Conservation (phyloP, 78 protist genomes). For the Dictyostelium capitatum region DNA sequence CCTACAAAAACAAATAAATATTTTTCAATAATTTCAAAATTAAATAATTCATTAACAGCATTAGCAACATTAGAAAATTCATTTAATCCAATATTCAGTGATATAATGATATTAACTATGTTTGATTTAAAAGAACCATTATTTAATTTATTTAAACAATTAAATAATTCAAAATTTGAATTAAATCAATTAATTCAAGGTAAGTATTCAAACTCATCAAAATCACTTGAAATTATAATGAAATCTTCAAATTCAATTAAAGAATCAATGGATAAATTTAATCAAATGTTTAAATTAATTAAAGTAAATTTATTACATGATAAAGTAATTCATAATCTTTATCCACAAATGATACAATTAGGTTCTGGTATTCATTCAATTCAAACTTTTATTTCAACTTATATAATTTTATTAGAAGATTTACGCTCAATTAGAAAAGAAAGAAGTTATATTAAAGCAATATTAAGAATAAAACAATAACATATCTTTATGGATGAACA, state of each 20-base stretch:
- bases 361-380: conserved; percentile 52
- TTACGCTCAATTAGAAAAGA: background rate
- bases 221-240: background rate
- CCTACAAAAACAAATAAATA: background rate
- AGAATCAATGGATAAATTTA: background rate
- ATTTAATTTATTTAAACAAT: background rate
- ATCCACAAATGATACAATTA: conserved; percentile 72
- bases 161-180: background rate
- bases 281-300: background rate
- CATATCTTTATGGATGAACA: no score
- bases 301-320: conserved; percentile 13
- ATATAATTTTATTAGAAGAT: background rate
- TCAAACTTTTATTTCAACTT: conserved; percentile 14
- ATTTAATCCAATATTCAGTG: conserved; percentile 17
- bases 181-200: background rate
- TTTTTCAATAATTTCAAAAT: background rate
- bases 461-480: background rate
- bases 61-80: conserved; percentile 49
- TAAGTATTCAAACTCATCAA: background rate
- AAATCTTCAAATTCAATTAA: background rate
- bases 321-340: conserved; percentile 10
- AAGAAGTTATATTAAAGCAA: conserved; percentile 3
- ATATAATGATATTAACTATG: background rate
- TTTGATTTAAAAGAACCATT: background rate
- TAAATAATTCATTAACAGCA: conserved; percentile 10